phyloP scores from a whole-genome alignment of 768 basidiomycete species.

The Megacollybia marginata region DNA sequence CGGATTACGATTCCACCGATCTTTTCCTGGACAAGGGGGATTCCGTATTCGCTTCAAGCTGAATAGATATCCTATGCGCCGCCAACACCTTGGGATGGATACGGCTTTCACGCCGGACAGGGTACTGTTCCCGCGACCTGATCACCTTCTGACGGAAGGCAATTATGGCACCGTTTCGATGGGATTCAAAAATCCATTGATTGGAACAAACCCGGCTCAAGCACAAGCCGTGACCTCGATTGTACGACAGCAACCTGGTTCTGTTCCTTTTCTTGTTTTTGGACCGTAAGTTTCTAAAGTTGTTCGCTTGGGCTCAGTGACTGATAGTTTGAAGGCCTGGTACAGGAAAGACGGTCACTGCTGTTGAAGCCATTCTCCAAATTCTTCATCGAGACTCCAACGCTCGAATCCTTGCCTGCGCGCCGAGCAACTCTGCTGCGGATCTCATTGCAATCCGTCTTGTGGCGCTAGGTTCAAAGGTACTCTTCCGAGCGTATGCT shows the following conservation, averaged over 20 bases:
- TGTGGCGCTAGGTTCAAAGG: slow-evolving; percentile 14
- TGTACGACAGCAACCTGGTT: slow-evolving; percentile 31
- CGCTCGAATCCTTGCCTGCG: slow-evolving; percentile 51
- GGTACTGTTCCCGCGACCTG: background rate
- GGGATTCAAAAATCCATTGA: background rate
- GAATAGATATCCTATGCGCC: slow-evolving; percentile 45
- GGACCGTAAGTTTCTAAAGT: slow-evolving; percentile 44
- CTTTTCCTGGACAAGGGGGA: slow-evolving; percentile 28
- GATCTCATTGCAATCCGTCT: slow-evolving; percentile 49
- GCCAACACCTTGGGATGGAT: slow-evolving; percentile 55
- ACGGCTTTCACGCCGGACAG: slow-evolving; percentile 35
- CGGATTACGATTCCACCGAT: slow-evolving; percentile 37
- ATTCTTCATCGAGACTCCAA: slow-evolving; percentile 32
- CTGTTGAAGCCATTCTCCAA: slow-evolving; percentile 57
- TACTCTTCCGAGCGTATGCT: slow-evolving; percentile 50
- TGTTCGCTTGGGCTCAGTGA: background rate
- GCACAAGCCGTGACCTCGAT: slow-evolving; percentile 37
- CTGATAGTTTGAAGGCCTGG: slow-evolving; percentile 34
- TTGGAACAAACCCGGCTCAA: background rate
- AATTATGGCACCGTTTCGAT: background rate
- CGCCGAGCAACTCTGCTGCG: slow-evolving; percentile 63
- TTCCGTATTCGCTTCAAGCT: slow-evolving; percentile 53
- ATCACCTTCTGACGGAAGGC: background rate
- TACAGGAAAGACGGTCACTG: slow-evolving; percentile 63
- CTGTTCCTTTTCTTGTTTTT: slow-evolving; percentile 51